Evolutionary conservation across 2,329 filamentous ascomycete species (phyloP).

Genomic region (Pseudogymnoascus sp.): DNA sequence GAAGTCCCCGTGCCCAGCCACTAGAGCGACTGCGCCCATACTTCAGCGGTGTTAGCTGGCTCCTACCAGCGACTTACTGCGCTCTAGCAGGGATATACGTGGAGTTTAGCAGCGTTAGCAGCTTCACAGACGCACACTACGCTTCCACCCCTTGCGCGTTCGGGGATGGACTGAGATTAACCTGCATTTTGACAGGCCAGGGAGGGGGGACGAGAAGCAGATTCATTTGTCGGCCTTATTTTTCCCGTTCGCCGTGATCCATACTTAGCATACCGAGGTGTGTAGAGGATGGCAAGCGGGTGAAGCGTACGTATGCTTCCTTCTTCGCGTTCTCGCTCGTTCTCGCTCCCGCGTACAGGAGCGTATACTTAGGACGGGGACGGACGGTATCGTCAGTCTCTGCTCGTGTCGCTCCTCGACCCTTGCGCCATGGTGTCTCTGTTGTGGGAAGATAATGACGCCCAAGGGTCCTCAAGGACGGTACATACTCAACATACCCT

Average conservation of each 20-base stretch:
- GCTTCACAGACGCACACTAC: neutral
- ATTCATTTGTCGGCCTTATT: conserved; percentile 3
- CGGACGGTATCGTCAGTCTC: neutral
- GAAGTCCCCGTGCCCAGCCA: neutral
- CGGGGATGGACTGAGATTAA: conserved; percentile 6
- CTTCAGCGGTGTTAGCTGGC: neutral
- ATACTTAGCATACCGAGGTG: neutral
- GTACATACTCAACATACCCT: neutral
- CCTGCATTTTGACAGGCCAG: conserved; percentile 6
- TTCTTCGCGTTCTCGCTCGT: neutral
- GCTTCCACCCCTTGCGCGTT: neutral
- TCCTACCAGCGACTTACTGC: neutral
- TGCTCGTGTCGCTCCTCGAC: neutral
- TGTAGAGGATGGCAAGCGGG: too few species aligned
- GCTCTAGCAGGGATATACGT: neutral
- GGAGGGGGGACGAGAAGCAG: neutral
- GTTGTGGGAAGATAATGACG: conserved; percentile 1
- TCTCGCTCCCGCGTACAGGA: neutral
- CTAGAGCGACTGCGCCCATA: conserved; percentile 6
- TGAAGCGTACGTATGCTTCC: neutral
- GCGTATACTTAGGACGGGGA: neutral
- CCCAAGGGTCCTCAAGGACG: neutral
- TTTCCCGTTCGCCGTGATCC: neutral
- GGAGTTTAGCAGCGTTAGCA: neutral
- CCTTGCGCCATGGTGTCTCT: neutral